Evolutionary conservation across 345 rosid species (phyloP).

Genomic region (Brassica nigra): DNA sequence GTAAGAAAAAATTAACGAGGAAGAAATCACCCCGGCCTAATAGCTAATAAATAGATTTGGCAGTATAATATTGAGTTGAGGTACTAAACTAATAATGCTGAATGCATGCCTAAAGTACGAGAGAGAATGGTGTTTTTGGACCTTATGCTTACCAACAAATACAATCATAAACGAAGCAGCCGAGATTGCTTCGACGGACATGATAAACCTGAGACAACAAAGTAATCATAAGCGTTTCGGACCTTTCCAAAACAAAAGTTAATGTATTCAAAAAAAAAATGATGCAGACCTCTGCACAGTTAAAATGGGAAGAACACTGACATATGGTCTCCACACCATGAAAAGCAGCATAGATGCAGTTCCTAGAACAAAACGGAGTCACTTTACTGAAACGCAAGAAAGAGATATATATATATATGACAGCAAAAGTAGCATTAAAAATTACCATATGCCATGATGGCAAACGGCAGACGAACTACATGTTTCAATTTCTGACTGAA

Average conservation of each 20-base stretch:
- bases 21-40: background rate
- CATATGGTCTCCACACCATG: conserved; percentile 75
- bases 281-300: conserved; percentile 63
- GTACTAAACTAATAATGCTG: background rate
- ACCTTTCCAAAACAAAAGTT: conserved; percentile 2
- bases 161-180: conserved; percentile 76
- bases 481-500: conserved; percentile 98
- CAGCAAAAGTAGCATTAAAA: background rate
- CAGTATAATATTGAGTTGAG: conserved; percentile 2
- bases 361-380: conserved; percentile 48
- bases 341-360: conserved; percentile 91
- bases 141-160: conserved; percentile 70
- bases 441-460: conserved; percentile 85
- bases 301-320: conserved; percentile 65
- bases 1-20: background rate
- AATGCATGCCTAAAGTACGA: conserved; percentile 12
- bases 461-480: conserved; percentile 88
- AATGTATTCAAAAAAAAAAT: background rate
- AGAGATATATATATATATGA: background rate
- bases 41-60: conserved; percentile 3
- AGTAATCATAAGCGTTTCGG: conserved; percentile 8
- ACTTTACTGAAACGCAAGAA: background rate
- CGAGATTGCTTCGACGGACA: conserved; percentile 83
- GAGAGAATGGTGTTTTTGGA: background rate
- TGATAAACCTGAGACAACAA: conserved; percentile 69